phyloP scores from a whole-genome alignment of 2,329 filamentous ascomycete genomes.

The Nothomitra cinnamomea region DNA sequence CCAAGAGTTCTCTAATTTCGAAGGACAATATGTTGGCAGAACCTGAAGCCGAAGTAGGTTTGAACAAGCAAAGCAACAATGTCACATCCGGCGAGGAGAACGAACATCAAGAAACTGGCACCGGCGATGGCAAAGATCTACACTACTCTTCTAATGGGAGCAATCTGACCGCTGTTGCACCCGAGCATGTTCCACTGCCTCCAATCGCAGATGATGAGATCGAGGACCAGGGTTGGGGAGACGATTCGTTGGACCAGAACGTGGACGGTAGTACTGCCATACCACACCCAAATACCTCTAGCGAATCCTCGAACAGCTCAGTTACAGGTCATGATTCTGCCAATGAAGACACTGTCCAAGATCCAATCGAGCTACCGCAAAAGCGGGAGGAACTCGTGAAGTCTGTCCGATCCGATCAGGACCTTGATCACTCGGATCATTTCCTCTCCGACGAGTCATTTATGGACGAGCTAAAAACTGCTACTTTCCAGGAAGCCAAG shows the following conservation, averaged over 20 bases:
- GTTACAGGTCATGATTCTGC: background rate
- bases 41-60: background rate
- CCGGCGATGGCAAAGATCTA: background rate
- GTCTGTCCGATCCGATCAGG: constrained; percentile 13
- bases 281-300: background rate
- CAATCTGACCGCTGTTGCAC: background rate
- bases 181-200: background rate
- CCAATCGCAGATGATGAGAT: background rate
- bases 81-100: too few species aligned
- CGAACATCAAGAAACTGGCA: too few species aligned
- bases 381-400: background rate
- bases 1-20: background rate
- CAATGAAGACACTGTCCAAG: background rate
- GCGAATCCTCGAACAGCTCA: background rate
- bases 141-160: background rate
- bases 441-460: constrained; percentile 59
- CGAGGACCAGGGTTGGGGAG: background rate
- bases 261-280: background rate
- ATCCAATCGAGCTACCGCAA: constrained; percentile 13
- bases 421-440: constrained; percentile 25
- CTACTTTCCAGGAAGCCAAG: constrained; percentile 68
- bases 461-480: constrained; percentile 71
- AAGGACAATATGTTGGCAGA: background rate
- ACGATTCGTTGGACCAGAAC: background rate
- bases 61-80: background rate